Base-by-base conservation (phyloP, 2,329 filamentous ascomycete species). In the Aspergillus neoniger region DNA sequence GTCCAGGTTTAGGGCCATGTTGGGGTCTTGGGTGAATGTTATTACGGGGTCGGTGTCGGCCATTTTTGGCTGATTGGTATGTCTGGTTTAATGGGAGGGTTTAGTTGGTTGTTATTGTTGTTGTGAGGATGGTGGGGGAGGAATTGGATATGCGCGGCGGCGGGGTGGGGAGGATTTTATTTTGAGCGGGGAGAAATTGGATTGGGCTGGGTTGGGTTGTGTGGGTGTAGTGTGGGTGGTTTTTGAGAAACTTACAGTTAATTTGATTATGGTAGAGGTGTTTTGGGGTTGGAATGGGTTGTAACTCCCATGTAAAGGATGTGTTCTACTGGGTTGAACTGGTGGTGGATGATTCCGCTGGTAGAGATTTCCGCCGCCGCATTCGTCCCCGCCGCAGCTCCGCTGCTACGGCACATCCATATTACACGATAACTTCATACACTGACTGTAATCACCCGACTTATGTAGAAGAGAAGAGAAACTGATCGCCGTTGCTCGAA, bases 1-100 rank as follows among this genome's bases (percentile, higher is more conserved):
- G 61, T 80, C 77, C 63, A 77, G 69, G 58, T 76, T 66, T n/a
- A 71, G 64, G 62, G 64, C 64, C 41, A 44, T 43, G 58, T 67
- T 55, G 53, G 64, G 58, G 65, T 59, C 60, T 72, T 67, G 36
- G 67, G 12, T 48, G 6, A 15, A 28, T 7, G 19, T 36, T 36
- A 36, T 36, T 14, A 36, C 10, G 12, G 32, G 32, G 32, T 36
- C 32, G 12, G 32, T 14, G 30, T 36, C 32, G 36, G 61, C 32
- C 38, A 28, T 38, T 21, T 51, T 48, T 28, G 15, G 9, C 9
- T 30, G 15, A 23, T 8, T 12, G n/a, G 10, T 32, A 15, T 14
- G 23, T 25, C 23, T 25, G 23, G 23, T 25, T 25, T 25, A 25
- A 25, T 6, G 23, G 6, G 6, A 25, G 23, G 7, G 25, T 25